phyloP scores from a whole-genome alignment of 495 filamentous ascomycete genomes.

The Xylona heveae region DNA sequence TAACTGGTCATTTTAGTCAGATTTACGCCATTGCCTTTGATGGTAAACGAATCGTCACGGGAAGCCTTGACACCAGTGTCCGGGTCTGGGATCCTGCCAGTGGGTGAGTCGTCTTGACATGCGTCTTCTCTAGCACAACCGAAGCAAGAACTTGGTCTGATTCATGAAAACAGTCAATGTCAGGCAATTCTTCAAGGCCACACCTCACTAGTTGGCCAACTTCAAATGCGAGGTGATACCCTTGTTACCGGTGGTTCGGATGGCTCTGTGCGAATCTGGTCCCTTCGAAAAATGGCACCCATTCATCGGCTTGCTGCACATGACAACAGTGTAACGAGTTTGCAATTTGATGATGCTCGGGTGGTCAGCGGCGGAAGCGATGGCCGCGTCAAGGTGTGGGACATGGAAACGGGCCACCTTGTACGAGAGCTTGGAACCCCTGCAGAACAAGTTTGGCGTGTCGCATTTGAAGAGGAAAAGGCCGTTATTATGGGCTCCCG shows the following conservation, averaged over 20 bases:
- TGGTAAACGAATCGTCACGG: conserved; percentile 80
- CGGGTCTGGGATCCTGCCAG: conserved; percentile 88
- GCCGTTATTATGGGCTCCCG: conserved; percentile 87
- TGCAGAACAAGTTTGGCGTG: conserved; percentile 89
- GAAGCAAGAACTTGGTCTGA: conserved; percentile 8
- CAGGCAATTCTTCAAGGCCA: conserved; percentile 91
- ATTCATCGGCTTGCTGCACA: conserved; percentile 94
- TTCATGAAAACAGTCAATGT: conserved; percentile 32
- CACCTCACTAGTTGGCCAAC: conserved; percentile 88
- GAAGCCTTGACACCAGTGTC: conserved; percentile 90
- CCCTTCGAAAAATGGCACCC: conserved; percentile 62
- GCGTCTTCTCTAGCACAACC: not conserved
- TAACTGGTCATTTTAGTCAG: conserved; percentile 94
- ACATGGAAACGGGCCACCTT: conserved; percentile 71
- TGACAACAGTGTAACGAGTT: conserved; percentile 90
- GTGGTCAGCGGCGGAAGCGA: conserved; percentile 93
- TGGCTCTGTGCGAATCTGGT: conserved; percentile 91
- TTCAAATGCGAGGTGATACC: conserved; percentile 85
- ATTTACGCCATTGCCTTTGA: conserved; percentile 98
- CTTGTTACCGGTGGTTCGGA: conserved; percentile 93
- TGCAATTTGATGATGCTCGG: conserved; percentile 87
- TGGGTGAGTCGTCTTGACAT: conserved; percentile 33
- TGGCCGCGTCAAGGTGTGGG: conserved; percentile 94
- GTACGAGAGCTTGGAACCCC: conserved; percentile 77
- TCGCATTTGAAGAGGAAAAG: conserved; percentile 96